Conservation (phyloP, 2,329 filamentous ascomycete genomes). For the Fusarium sp. region DNA sequence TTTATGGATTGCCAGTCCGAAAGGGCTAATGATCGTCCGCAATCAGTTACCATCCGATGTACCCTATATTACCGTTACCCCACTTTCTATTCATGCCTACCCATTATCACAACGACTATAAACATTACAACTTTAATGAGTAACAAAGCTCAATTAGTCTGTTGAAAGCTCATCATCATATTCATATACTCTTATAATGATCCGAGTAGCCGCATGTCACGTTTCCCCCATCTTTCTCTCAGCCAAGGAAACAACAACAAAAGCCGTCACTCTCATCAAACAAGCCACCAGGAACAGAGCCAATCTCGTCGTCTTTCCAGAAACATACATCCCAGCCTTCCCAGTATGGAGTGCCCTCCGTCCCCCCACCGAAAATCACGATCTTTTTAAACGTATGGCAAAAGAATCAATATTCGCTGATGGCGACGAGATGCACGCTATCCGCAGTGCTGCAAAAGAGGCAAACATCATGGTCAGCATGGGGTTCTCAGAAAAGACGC, state of each 20-base stretch:
- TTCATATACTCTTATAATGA: background rate
- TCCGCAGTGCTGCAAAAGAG: constrained; percentile 55
- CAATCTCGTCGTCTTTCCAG: constrained; percentile 65
- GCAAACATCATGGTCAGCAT: constrained; percentile 57
- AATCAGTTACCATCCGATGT: background rate
- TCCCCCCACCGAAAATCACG: constrained; percentile 62
- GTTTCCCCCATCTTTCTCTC: constrained; percentile 60
- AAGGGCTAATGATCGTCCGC: background rate
- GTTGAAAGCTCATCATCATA: background rate
- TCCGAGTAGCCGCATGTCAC: constrained; percentile 53
- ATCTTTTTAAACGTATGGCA: constrained; percentile 60
- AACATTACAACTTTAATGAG: too few relatives aligned
- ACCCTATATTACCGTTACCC: constrained; percentile 10
- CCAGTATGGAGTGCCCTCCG: constrained; percentile 62
- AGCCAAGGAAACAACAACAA: constrained; percentile 58
- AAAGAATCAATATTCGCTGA: constrained; percentile 58
- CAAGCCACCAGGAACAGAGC: constrained; percentile 57
- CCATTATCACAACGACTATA: too few relatives aligned
- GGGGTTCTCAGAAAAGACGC: constrained; percentile 62
- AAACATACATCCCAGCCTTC: constrained; percentile 65
- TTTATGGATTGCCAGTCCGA: background rate
- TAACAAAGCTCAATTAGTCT: accelerated
- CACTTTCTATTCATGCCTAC: background rate
- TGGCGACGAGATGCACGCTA: constrained; percentile 57
- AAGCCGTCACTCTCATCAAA: constrained; percentile 59